Percentiles rank a stretch among this genome's conserved stretches.
Evolutionary conservation across 1,284 basidiomycete genomes (phyloP).

Genomic region (Cutaneotrichosporon sp.): DNA sequence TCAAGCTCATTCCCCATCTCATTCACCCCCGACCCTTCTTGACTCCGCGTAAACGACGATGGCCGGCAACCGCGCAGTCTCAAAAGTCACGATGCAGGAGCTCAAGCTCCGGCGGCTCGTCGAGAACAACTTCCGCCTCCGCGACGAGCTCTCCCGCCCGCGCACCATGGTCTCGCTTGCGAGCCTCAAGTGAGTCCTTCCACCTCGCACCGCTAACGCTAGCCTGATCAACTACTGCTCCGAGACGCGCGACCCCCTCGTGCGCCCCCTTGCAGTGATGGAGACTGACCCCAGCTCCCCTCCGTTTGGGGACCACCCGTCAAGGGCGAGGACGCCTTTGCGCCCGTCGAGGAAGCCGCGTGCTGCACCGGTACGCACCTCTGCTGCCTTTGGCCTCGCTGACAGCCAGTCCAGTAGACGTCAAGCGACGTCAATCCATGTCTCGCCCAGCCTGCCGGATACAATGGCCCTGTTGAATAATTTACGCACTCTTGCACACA

Average conservation of each 20-base stretch:
- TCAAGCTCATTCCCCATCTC: not conserved
- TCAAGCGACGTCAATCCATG: not conserved
- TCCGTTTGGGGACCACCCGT: constrained; percentile 89
- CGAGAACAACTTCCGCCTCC: constrained; percentile 90
- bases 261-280: constrained; percentile 52
- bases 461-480: not conserved
- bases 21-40: too few relatives aligned
- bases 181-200: constrained; percentile 55
- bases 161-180: constrained; percentile 90
- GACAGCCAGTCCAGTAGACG: constrained; percentile 1
- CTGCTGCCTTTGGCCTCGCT: not conserved
- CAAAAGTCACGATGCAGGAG: constrained; percentile 76
- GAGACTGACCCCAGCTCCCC: constrained; percentile 66
- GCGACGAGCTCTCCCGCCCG: constrained; percentile 86
- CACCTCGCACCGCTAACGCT: constrained; percentile 9
- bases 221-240: constrained; percentile 92
- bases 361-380: constrained; percentile 48
- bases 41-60: constrained; percentile 6
- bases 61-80: constrained; percentile 16
- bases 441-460: not conserved
- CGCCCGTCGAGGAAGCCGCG: constrained; percentile 34
- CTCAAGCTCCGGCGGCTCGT: constrained; percentile 89
- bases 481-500: not conserved
- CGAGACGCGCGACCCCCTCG: constrained; percentile 83
- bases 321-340: constrained; percentile 66